phyloP scores from a whole-genome alignment of 108 stramenopile genomes.

The Poteriospumella lacustris region DNA sequence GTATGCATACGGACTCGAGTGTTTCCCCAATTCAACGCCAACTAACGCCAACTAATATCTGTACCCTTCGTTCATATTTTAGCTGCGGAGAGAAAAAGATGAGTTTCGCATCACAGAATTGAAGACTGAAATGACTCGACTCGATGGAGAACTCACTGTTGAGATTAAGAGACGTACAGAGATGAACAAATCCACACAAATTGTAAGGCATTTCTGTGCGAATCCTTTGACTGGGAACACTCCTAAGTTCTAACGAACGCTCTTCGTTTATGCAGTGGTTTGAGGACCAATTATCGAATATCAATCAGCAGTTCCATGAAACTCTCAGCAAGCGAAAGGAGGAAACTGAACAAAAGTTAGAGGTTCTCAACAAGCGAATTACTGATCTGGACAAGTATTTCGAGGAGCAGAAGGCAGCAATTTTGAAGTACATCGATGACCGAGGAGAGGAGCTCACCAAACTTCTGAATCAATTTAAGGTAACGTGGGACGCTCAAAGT shows the following conservation, averaged over 20 bases:
- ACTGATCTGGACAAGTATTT: not conserved
- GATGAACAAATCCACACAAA: slow-evolving; percentile 51
- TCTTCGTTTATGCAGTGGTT: slow-evolving; percentile 41
- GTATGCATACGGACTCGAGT: not conserved
- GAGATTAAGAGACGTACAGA: slow-evolving; percentile 51
- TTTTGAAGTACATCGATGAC: not conserved
- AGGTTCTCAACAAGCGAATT: not conserved
- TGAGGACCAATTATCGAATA: slow-evolving; percentile 37
- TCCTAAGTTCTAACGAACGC: too few species aligned
- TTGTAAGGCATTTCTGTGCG: too few species aligned
- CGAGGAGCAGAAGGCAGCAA: not conserved
- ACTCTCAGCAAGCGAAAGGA: slow-evolving; percentile 28
- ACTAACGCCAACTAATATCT: slow-evolving; percentile 37
- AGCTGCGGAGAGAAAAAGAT: slow-evolving; percentile 11
- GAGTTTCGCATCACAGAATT: slow-evolving; percentile 44
- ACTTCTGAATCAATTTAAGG: not conserved
- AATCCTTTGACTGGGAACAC: too few species aligned
- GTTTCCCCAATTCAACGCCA: slow-evolving; percentile 34
- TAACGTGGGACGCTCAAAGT: too few species aligned
- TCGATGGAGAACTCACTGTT: slow-evolving; percentile 44
- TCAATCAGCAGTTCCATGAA: slow-evolving; percentile 33
- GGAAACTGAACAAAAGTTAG: slow-evolving; percentile 29
- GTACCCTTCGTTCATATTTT: not conserved
- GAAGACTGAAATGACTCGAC: slow-evolving; percentile 37
- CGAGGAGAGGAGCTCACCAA: not conserved